phyloP scores from a whole-genome alignment of 2,329 filamentous ascomycete species.

The Exophiala alcalophila region DNA sequence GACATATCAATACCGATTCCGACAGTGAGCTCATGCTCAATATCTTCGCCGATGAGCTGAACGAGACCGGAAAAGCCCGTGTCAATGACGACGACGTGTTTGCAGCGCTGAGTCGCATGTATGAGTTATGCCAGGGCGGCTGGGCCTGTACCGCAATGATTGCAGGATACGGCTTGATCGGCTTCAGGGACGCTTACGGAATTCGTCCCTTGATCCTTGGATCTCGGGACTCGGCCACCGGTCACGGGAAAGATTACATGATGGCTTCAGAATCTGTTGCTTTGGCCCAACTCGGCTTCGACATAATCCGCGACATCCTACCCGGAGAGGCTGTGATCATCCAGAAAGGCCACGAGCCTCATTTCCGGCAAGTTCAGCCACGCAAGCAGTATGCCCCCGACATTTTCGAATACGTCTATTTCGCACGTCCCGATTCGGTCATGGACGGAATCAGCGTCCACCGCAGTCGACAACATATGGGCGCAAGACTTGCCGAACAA shows the following conservation, averaged over 20 bases:
- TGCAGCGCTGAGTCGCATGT: conserved; percentile 67
- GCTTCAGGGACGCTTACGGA: conserved; percentile 74
- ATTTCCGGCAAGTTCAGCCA: conserved; percentile 71
- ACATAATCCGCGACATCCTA: conserved; percentile 69
- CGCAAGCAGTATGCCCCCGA: conserved; percentile 73
- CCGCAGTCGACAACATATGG: conserved; percentile 81
- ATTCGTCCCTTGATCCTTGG: conserved; percentile 81
- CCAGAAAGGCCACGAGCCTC: conserved; percentile 69
- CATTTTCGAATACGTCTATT: conserved; percentile 86
- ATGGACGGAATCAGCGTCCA: conserved; percentile 90
- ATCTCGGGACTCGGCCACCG: conserved; percentile 64
- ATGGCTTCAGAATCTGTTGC: conserved; percentile 87
- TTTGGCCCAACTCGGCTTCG: conserved; percentile 75
- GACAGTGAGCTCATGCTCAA: conserved; percentile 88
- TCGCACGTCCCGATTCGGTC: conserved; percentile 74
- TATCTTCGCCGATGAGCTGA: conserved; percentile 78
- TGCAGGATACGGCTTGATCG: conserved; percentile 74
- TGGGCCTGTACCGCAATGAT: conserved; percentile 82
- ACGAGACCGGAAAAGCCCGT: conserved; percentile 75
- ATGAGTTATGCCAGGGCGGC: conserved; percentile 68
- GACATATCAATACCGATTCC: conserved; percentile 86
- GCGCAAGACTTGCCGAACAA: conserved; percentile 71
- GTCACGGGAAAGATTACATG: conserved; percentile 75
- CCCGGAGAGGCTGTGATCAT: conserved; percentile 86
- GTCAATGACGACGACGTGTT: conserved; percentile 78